phyloP scores from a whole-genome alignment of 2,329 filamentous ascomycete genomes.

The Neospermospora avenae region DNA sequence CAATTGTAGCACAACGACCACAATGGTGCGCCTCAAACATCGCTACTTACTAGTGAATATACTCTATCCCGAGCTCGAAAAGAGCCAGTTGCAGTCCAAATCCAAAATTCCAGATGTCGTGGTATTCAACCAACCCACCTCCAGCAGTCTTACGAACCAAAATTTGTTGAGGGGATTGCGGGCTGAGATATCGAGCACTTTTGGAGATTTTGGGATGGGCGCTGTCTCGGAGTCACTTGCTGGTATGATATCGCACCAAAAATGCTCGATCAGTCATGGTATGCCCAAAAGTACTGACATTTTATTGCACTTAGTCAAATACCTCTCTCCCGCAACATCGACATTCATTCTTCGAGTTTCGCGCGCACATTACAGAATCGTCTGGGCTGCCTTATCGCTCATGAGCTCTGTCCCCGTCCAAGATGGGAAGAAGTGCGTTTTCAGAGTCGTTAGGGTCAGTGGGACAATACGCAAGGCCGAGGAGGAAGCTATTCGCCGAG shows the following conservation, averaged over 20 bases:
- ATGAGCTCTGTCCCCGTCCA: slow-evolving; percentile 63
- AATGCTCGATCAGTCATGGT: neutral
- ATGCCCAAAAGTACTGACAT: neutral
- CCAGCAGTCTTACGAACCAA: slow-evolving; percentile 64
- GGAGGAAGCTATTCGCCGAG: slow-evolving; percentile 79
- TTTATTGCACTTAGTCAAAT: slow-evolving; percentile 70
- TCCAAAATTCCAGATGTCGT: slow-evolving; percentile 55
- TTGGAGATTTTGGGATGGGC: slow-evolving; percentile 86
- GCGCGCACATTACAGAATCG: slow-evolving; percentile 76
- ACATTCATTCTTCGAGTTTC: slow-evolving; percentile 88
- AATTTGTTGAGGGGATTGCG: slow-evolving; percentile 67
- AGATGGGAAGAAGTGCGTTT: slow-evolving; percentile 65
- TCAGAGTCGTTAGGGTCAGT: slow-evolving; percentile 81
- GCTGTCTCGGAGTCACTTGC: slow-evolving; percentile 66
- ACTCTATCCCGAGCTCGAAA: slow-evolving; percentile 65
- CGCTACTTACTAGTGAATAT: slow-evolving; percentile 95
- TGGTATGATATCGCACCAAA: slow-evolving; percentile 44
- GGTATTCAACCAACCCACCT: slow-evolving; percentile 75
- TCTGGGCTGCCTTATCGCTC: slow-evolving; percentile 86
- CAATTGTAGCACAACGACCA: neutral
- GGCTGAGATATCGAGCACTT: slow-evolving; percentile 66
- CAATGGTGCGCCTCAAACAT: slow-evolving; percentile 94
- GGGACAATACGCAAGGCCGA: slow-evolving; percentile 92
- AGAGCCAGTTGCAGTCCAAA: slow-evolving; percentile 29
- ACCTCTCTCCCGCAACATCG: slow-evolving; percentile 85